Base-by-base conservation (phyloP, 164 flowering plant genomes). In the Nymphaea colorata region DNA sequence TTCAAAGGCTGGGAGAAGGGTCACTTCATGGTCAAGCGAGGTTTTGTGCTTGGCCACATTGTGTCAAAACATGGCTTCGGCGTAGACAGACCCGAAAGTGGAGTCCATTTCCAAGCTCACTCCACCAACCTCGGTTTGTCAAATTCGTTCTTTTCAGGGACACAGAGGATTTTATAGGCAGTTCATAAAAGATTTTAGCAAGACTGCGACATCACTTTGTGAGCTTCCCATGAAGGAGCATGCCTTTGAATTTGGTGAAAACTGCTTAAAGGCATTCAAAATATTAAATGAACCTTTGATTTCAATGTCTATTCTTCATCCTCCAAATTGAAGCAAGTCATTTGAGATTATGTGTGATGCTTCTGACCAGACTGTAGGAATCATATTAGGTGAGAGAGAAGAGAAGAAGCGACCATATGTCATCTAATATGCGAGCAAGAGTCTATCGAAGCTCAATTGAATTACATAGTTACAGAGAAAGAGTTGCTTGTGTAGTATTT, bases 1-100 rank as follows among this genome's bases (percentile, higher is more conserved):
- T 64, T 12, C 44, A 25, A 64, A 64, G 36, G 3, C 2, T 64
- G 3, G 66, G 66, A 64, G 42, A 64, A 55, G 2, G 1, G 59
- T 16, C 59, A 55, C 1, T 55, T 67, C 5, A 66, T 51, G 60
- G 68, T 66, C 16, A 11, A 45, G 6, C 59, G 44, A 6, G 68
- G 68, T 17, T 44, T 66, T 66, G 60, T 66, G 7, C 44, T 66
- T 10, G 68, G 5, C 42, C 68, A 66, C 17, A 45, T 4, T 3
- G 36, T 66, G 4, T 66, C 68, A 66, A 36, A 44, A 16, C 10
- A 3, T 11, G 68, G 68, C 7, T 45, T 66, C 18, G 60, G 2
- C 41, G 60, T 66, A 59, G 44, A 41, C 4, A 17, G 3, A 6
- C 4, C 4, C 42, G n/a, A 64, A 64, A n/a, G 41, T 41, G 14